Evolutionary conservation across 2,329 filamentous ascomycete genomes (phyloP).

Genomic region (Trichoderma atrobrunneum): DNA sequence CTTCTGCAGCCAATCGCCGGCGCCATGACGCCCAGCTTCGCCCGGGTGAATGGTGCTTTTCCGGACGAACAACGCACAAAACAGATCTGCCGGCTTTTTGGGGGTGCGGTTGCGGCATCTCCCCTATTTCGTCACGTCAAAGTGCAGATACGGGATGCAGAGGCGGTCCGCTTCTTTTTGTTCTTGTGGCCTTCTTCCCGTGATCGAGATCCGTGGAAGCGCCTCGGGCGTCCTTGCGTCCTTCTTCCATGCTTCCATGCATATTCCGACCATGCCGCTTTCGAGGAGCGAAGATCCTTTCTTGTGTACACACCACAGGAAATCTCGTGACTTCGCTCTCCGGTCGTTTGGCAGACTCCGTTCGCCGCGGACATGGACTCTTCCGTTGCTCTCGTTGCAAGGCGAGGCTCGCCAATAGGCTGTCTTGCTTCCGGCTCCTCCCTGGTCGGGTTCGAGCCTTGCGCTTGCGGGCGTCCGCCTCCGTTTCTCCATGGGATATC

Average conservation of each 20-base stretch:
- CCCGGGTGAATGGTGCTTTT: not conserved
- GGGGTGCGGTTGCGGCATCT: not conserved
- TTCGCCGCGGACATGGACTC: not conserved
- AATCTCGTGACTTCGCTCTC: constrained; percentile 8
- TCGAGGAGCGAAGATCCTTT: not conserved
- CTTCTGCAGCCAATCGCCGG: not conserved
- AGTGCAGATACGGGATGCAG: not conserved
- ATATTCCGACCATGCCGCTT: not conserved
- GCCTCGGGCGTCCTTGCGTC: not conserved
- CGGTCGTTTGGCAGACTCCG: not conserved
- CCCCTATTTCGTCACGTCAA: not conserved
- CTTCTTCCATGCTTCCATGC: constrained; percentile 7
- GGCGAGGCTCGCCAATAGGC: constrained; percentile 2
- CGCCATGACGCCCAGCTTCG: not conserved
- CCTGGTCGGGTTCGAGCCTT: not conserved
- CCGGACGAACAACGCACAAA: not conserved
- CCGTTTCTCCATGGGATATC: not conserved
- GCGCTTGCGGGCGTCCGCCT: not conserved
- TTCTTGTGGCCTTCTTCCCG: not conserved
- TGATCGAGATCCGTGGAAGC: not conserved
- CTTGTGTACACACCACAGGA: not conserved
- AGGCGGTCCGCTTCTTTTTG: not conserved
- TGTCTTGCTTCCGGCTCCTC: not conserved
- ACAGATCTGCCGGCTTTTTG: not conserved
- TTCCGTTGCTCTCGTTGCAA: not conserved